phyloP scores from a whole-genome alignment of 768 basidiomycete genomes.

The Cystofilobasidium capitatum region DNA sequence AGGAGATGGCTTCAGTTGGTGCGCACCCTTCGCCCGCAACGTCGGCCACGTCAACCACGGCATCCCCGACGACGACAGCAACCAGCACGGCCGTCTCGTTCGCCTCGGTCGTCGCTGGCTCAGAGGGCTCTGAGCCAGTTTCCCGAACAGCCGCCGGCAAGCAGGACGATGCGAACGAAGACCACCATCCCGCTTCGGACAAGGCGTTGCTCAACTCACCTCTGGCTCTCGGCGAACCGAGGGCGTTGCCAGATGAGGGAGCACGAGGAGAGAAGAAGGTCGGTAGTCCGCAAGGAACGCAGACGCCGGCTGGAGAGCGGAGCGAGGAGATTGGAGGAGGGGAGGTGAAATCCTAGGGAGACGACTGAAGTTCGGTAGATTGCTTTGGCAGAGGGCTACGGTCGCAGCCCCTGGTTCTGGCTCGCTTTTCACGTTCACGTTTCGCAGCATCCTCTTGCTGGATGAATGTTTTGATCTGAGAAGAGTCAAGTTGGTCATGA shows the following conservation, averaged over 20 bases:
- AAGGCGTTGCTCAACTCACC: neutral
- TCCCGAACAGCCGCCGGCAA: neutral
- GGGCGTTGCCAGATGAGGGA: neutral
- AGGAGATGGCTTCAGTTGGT: slow-evolving; percentile 18
- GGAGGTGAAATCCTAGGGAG: too few species aligned
- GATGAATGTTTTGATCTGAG: too few species aligned
- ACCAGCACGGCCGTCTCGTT: neutral
- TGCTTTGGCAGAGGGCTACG: too few species aligned
- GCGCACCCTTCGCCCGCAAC: neutral
- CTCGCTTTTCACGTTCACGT: too few species aligned
- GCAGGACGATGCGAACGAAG: neutral
- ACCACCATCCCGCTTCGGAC: neutral
- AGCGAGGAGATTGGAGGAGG: neutral
- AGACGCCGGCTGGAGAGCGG: neutral
- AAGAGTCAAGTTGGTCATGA: too few species aligned
- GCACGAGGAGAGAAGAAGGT: neutral
- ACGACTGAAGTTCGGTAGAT: too few species aligned
- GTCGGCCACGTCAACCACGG: neutral
- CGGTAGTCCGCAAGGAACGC: neutral
- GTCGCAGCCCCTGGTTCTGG: too few species aligned
- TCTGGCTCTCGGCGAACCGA: neutral
- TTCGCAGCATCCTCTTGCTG: too few species aligned
- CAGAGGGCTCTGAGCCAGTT: neutral
- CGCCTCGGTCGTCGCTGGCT: neutral
- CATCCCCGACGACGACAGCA: neutral